Evolutionary conservation across 371 early-diverging fungal genomes (phyloP), one percentile per base, ranked within the genome.

Genomic region (Funneliformis caledonium): DNA sequence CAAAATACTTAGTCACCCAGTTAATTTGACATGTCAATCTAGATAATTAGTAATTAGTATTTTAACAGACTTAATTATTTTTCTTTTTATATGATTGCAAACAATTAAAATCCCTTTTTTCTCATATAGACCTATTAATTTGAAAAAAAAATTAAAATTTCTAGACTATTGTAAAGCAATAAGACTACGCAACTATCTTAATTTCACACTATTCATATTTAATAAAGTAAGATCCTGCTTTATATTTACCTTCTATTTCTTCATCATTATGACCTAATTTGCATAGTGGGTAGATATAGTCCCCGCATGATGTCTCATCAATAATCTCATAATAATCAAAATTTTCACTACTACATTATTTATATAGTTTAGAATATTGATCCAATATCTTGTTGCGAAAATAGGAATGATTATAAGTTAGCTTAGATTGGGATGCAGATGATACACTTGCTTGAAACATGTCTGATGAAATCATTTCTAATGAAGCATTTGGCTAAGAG

Each of bases 201-300:
- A 59, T 73, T 73, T 73, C 50, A 59, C 14, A 33, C 52, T n/a
- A 1, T 73, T 73, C 0, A 73, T 26, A 73, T 73, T 73, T 73
- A 73, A 73, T 73, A 73, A 52, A 73, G 56, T 73, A 73, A 56
- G 73, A 73, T 56, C 59, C 26, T 52, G 26, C 60, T 52, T 73
- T 59, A 59, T 73, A 73, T 31, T 33, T 10, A 12, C 12, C 42
- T 16, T 69, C 33, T 69, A 69, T 45, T 14, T 76, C 62, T 26
- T 76, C 42, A 76, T 76, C 42, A 33, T 76, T 12, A 76, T 76
- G 76, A 76, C 16, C 47, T 76, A 76, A 76, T 47, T 76, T 61
- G 76, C 76, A 76, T 76, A 62, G 2, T 61, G 7, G 47, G 45
- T 64, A 37, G 37, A 37, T 37, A 37, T 2, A 37, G 0, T 37